Conservation (phyloP, 1,139 yeast genomes). For the Eremothecium cymbalariae region DNA sequence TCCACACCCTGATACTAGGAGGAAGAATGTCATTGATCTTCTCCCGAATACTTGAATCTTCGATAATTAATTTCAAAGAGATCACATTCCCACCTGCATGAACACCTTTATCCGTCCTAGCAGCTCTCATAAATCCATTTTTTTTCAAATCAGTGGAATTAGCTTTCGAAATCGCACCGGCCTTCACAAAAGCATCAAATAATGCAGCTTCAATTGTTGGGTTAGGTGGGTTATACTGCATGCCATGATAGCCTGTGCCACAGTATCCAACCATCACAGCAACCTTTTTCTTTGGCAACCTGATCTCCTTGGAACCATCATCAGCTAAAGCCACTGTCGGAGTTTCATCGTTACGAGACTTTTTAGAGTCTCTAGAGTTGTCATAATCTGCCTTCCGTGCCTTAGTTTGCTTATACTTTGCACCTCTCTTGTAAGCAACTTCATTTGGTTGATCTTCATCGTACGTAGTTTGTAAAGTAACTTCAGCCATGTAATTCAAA, state of each 20-base stretch:
- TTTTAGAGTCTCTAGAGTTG: conserved; percentile 21
- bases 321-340: conserved; percentile 22
- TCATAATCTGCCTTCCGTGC: conserved; percentile 38
- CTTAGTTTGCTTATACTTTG: conserved; percentile 41
- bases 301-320: conserved; percentile 44
- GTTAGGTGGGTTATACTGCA: conserved; percentile 89
- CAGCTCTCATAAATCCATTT: conserved; percentile 89
- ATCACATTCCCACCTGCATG: conserved; percentile 96
- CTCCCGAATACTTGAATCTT: conserved; percentile 67
- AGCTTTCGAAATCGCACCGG: conserved; percentile 86
- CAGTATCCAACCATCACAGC: conserved; percentile 94
- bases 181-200: conserved; percentile 73
- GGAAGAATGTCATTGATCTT: conserved; percentile 74
- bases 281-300: conserved; percentile 51
- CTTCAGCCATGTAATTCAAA: too few relatives aligned
- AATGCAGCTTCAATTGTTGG: conserved; percentile 85
- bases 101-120: conserved; percentile 97
- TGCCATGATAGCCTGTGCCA: conserved; percentile 97
- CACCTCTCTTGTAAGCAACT: conserved; percentile 38
- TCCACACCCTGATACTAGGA: conserved; percentile 86
- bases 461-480: too few relatives aligned
- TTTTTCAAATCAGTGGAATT: conserved; percentile 87
- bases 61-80: conserved; percentile 79
- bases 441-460: conserved; percentile 32
- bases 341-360: conserved; percentile 6